These are phyloP conservation scores for Fusarium sp. DNA, from an alignment of 2,329 filamentous ascomycete genomes.

Conservation along the genomic window DNA sequence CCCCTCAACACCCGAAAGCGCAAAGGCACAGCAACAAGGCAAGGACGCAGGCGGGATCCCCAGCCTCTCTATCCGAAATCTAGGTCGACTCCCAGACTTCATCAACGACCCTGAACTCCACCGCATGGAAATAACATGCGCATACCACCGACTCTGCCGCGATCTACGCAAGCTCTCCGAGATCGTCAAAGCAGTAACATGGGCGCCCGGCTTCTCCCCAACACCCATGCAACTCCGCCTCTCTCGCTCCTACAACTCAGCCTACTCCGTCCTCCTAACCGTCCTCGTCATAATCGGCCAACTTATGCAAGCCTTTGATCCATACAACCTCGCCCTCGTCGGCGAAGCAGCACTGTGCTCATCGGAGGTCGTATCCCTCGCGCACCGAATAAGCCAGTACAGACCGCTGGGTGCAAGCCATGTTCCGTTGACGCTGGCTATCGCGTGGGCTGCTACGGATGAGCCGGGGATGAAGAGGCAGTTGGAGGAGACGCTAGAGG, in stretches of 20 bases:
- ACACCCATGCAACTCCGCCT: slow-evolving; percentile 23
- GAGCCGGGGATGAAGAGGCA: slow-evolving; percentile 19
- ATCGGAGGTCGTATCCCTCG: slow-evolving; percentile 21
- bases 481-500: slow-evolving; percentile 8
- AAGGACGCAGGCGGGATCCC: slow-evolving; percentile 16
- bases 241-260: slow-evolving; percentile 13
- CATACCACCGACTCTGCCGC: slow-evolving; percentile 20
- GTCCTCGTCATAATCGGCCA: slow-evolving; percentile 20
- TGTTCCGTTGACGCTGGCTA: slow-evolving; percentile 17
- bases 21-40: neutral
- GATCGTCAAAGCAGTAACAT: slow-evolving; percentile 22
- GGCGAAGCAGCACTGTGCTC: slow-evolving; percentile 23
- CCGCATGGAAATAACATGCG: slow-evolving; percentile 30
- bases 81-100: slow-evolving; percentile 25
- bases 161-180: slow-evolving; percentile 25
- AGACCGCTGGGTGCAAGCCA: slow-evolving; percentile 27
- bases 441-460: slow-evolving; percentile 31
- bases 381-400: slow-evolving; percentile 10
- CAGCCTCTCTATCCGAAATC: slow-evolving; percentile 21
- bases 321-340: slow-evolving; percentile 11
- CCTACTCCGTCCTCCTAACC: slow-evolving; percentile 15
- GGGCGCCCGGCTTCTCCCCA: slow-evolving; percentile 5
- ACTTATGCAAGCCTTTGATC: slow-evolving; percentile 33
- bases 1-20: neutral
- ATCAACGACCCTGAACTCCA: slow-evolving; percentile 30